Percentiles rank a stretch among this genome's conserved stretches.
These are phyloP conservation scores for Coniosporium apollinis DNA, from an alignment of 495 filamentous ascomycete species.

Conservation along the genomic window DNA sequence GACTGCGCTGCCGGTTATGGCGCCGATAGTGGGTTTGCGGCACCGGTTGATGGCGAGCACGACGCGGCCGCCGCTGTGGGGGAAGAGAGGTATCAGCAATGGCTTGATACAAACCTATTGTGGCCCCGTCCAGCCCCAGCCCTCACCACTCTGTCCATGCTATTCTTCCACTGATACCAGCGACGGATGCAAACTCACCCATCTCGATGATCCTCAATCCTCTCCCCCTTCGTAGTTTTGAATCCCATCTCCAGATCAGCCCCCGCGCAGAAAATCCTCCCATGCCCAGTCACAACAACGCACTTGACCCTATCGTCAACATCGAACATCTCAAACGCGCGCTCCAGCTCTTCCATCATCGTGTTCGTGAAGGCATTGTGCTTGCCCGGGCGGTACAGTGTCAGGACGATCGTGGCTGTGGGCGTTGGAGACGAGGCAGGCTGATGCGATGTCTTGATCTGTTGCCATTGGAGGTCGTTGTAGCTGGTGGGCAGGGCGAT, in stretches of 20 bases:
- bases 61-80: conserved; percentile 34
- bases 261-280: conserved; percentile 47
- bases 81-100: conserved; percentile 2
- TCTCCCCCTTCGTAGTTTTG: conserved; percentile 16
- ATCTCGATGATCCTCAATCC: conserved; percentile 27
- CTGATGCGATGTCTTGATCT: conserved; percentile 39
- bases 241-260: conserved; percentile 44
- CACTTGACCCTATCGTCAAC: conserved; percentile 33
- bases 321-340: conserved; percentile 37
- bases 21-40: conserved; percentile 46
- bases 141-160: too few species aligned
- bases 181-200: too few species aligned
- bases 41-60: conserved; percentile 43
- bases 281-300: conserved; percentile 41
- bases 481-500: conserved; percentile 20
- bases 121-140: too few species aligned
- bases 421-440: conserved; percentile 29
- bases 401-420: conserved; percentile 39
- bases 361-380: conserved; percentile 45
- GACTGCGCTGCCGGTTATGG: conserved; percentile 48
- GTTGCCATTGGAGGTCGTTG: conserved; percentile 25
- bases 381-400: conserved; percentile 38
- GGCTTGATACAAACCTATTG: too few species aligned
- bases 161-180: too few species aligned
- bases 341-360: conserved; percentile 39